Conservation (phyloP, 2,329 filamentous ascomycete genomes). For the Fusarium nanum region DNA sequence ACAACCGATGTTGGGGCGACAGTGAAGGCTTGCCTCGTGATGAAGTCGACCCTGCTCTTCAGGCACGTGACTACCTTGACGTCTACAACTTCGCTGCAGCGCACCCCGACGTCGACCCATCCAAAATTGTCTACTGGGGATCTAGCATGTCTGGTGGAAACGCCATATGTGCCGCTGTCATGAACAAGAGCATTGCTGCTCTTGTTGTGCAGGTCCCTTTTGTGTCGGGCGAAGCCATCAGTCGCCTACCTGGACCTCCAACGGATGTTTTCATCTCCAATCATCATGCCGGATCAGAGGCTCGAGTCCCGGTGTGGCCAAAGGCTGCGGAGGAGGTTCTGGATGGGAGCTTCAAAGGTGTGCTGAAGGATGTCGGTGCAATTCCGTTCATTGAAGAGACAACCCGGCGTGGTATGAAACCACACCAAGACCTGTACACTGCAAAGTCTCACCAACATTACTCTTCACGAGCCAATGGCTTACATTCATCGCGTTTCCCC, state of each 20-base stretch:
- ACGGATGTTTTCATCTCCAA: background rate
- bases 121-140: constrained; percentile 2
- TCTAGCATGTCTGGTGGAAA: constrained; percentile 4
- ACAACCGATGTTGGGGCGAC: constrained; percentile 1
- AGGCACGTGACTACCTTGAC: background rate
- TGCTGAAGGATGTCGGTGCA: background rate
- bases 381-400: background rate
- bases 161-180: background rate
- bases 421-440: background rate
- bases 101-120: background rate
- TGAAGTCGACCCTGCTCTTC: constrained; percentile 1
- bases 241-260: background rate
- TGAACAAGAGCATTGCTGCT: background rate
- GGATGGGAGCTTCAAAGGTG: background rate
- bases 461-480: background rate
- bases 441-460: background rate
- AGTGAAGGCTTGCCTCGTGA: constrained; percentile 2
- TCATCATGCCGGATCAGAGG: background rate
- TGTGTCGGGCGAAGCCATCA: constrained; percentile 1
- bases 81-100: background rate
- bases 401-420: background rate
- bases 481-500: constrained; percentile 1
- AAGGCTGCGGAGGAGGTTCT: background rate
- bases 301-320: background rate
- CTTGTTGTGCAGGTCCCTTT: background rate